These are phyloP conservation scores for Diplodia intermedia DNA, from an alignment of 2,329 filamentous ascomycete genomes.

Conservation along the genomic window DNA sequence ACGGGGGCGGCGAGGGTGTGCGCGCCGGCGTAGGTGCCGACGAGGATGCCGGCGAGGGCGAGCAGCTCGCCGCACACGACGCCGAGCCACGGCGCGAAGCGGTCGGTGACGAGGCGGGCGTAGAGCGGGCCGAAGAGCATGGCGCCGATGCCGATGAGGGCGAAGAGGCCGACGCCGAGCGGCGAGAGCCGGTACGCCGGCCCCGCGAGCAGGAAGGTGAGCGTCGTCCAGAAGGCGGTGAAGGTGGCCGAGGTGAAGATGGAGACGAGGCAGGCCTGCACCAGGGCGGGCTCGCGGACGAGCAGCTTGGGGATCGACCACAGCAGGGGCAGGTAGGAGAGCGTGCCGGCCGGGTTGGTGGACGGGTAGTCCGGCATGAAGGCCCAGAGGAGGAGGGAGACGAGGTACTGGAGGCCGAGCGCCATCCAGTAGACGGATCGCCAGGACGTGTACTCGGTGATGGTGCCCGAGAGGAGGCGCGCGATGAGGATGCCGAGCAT, in stretches of 20 bases:
- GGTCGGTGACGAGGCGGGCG: slow-evolving; percentile 72
- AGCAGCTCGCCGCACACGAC: slow-evolving; percentile 68
- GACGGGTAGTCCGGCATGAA: slow-evolving; percentile 84
- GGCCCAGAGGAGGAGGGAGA: slow-evolving; percentile 69
- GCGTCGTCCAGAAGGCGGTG: slow-evolving; percentile 74
- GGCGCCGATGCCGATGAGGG: slow-evolving; percentile 74
- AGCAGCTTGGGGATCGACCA: slow-evolving; percentile 70
- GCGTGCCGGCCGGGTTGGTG: slow-evolving; percentile 66
- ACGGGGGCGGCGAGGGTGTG: slow-evolving; percentile 74
- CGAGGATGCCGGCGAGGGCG: slow-evolving; percentile 65
- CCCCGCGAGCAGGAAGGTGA: slow-evolving; percentile 78
- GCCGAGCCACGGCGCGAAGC: slow-evolving; percentile 70
- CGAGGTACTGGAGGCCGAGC: slow-evolving; percentile 72
- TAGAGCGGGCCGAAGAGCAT: slow-evolving; percentile 74
- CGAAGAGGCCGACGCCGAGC: slow-evolving; percentile 76
- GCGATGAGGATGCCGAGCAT: slow-evolving; percentile 79
- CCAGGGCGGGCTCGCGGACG: slow-evolving; percentile 69
- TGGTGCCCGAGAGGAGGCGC: slow-evolving; percentile 75
- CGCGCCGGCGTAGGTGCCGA: slow-evolving; percentile 73
- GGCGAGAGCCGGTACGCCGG: slow-evolving; percentile 72
- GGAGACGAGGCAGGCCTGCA: slow-evolving; percentile 72
- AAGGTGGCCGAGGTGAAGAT: slow-evolving; percentile 69
- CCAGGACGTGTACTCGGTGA: slow-evolving; percentile 77
- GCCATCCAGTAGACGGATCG: slow-evolving; percentile 80
- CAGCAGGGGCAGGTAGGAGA: slow-evolving; percentile 71